Evolutionary conservation across 2,329 filamentous ascomycete genomes (phyloP).

Genomic region (Alternaria sp.): DNA sequence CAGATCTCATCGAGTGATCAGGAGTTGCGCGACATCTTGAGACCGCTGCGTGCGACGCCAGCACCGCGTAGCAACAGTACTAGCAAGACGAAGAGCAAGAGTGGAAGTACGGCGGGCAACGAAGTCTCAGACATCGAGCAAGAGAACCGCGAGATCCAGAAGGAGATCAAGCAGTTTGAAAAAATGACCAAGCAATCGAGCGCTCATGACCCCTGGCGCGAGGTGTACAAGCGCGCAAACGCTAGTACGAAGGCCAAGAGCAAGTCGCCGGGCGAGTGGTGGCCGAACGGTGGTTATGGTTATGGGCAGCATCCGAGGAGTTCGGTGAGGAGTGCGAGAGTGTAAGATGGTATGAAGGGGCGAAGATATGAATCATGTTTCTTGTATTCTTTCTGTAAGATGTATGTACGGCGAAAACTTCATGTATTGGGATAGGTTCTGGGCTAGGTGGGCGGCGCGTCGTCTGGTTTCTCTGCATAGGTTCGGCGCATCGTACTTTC

Average conservation of each 20-base stretch:
- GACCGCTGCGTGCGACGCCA: conserved; percentile 42
- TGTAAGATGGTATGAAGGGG: too few relatives aligned
- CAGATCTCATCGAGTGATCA: conserved; percentile 79
- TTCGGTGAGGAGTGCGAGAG: neutral
- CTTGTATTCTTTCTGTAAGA: neutral
- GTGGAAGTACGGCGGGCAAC: neutral
- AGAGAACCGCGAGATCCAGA: conserved; percentile 17
- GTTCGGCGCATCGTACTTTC: neutral
- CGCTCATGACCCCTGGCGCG: conserved; percentile 33
- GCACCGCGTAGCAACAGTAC: neutral
- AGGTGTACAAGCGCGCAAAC: conserved; percentile 11
- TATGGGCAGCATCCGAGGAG: neutral
- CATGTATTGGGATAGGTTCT: neutral
- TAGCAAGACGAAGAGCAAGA: neutral
- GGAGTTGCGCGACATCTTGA: conserved; percentile 77
- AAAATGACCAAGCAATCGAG: conserved; percentile 37
- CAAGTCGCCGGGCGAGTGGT: neutral
- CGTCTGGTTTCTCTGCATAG: neutral
- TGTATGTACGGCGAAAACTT: neutral
- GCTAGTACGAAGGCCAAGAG: neutral
- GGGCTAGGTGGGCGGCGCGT: neutral
- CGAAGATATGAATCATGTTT: too few relatives aligned
- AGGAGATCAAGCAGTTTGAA: conserved; percentile 29
- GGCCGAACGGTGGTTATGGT: neutral
- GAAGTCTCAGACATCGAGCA: conserved; percentile 1